These are phyloP conservation scores for Angophora floribunda DNA, from an alignment of 345 rosid species.

Conservation along the genomic window DNA sequence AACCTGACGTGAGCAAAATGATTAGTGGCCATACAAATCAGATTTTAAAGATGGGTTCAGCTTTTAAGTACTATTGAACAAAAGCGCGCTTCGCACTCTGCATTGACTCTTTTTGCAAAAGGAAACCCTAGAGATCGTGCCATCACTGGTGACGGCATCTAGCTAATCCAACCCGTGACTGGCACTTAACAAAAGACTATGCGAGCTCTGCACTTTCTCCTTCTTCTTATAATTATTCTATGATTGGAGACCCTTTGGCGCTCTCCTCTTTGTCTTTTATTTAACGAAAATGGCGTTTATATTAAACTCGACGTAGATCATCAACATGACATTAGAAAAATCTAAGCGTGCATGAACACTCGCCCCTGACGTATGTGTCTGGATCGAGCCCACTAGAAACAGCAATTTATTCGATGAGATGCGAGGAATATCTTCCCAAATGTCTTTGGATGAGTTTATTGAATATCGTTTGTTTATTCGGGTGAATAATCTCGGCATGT, in stretches of 20 bases:
- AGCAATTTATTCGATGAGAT: neutral
- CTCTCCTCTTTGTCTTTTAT: neutral
- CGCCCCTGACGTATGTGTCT: neutral
- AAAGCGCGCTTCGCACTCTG: neutral
- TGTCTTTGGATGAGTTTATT: neutral
- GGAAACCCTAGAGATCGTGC: neutral
- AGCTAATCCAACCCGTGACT: neutral
- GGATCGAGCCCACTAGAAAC: neutral
- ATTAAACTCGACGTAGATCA: neutral
- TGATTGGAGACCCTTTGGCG: neutral
- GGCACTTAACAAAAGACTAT: neutral
- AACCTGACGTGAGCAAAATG: neutral
- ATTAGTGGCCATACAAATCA: neutral
- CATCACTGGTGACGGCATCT: neutral
- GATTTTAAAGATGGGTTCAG: neutral
- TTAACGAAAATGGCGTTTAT: neutral
- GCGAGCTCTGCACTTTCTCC: neutral
- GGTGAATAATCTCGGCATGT: neutral
- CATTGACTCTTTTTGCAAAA: neutral
- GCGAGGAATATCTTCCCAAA: neutral
- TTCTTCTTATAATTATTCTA: neutral
- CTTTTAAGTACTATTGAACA: neutral
- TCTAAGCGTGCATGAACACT: neutral
- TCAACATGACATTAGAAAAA: neutral
- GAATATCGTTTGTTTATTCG: neutral